Base-by-base conservation (phyloP, 441 rosid genomes). In the Brassica balearica region DNA sequence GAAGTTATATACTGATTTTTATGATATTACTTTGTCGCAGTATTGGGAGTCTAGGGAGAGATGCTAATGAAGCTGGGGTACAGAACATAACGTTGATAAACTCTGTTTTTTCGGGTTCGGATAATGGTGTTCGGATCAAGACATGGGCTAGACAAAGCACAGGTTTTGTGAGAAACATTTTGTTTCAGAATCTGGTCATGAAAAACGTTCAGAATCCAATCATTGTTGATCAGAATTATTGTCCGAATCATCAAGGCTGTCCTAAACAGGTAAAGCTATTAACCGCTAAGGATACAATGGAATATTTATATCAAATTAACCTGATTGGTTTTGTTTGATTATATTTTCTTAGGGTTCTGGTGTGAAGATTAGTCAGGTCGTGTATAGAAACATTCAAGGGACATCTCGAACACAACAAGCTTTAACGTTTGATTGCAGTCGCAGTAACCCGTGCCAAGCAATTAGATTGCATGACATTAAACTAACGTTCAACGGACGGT, bases 41-140 rank as follows among this genome's bases (percentile, higher is more conserved):
- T 55, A 84, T 75, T 68, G 82, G 82, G 74, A 84, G 96, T 76
- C 73, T 91, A 15, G 96, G 88, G 5, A 83, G 72, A 55, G 72
- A 73, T 64, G 56, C 55, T 0, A 53, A 46, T 3, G 91, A 91
- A 81, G 92, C 75, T 36, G 92, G 96, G 19, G 96, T 91, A 5
- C 65, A 87, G 15, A 88, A 91, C 71, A 78, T 89, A 25, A 89
- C 92, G 2, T 34, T 91, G 43, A 67, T 82, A 9, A 66, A 76
- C 71, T 74, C 91, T 1, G 83, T 81, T 10, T 89, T 91, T 69
- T 76, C 53, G 8, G 84, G 90, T 43, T 82, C 96, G 2, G 83
- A 89, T 12, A 91, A 91, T 65, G 96, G 96, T 4, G 86, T 88
- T n/a, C 71, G 96, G 77, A 89, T 91, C n/a, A 91, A 91, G 67